A percentile compares a stretch with the other conserved stretches of the same genome.
These are phyloP conservation scores for Leccinum rimulosum DNA, from an alignment of 768 basidiomycete genomes.

Conservation along the genomic window DNA sequence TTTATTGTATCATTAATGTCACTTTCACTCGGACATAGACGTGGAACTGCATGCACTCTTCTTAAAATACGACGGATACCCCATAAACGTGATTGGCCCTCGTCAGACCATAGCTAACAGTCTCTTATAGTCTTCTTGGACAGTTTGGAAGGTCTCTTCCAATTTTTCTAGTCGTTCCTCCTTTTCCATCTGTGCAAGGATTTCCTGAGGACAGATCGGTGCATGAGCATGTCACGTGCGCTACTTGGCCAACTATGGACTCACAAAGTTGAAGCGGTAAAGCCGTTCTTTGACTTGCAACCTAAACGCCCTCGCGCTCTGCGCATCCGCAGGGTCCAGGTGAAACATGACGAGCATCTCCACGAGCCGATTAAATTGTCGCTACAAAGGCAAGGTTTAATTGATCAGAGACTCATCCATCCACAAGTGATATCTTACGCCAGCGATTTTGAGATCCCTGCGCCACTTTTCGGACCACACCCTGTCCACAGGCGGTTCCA, in stretches of 20 bases:
- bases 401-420: background rate
- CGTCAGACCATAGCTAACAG: constrained; percentile 56
- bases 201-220: constrained; percentile 53
- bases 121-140: constrained; percentile 80
- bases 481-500: constrained; percentile 77
- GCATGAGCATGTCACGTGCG: background rate
- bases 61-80: constrained; percentile 10
- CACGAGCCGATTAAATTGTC: constrained; percentile 88
- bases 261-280: constrained; percentile 91
- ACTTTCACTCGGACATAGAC: background rate
- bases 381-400: constrained; percentile 42
- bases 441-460: constrained; percentile 83
- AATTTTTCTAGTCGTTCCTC: constrained; percentile 85
- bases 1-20: constrained; percentile 26
- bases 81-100: constrained; percentile 1
- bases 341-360: constrained; percentile 86
- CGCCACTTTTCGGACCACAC: constrained; percentile 80
- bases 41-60: background rate
- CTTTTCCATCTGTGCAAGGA: constrained; percentile 83
- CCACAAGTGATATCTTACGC: constrained; percentile 44
- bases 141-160: constrained; percentile 88
- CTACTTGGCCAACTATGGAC: constrained; percentile 25
- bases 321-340: constrained; percentile 59
- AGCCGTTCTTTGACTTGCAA: constrained; percentile 93
- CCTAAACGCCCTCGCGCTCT: constrained; percentile 63